Percentiles rank a stretch among this genome's conserved stretches.
Evolutionary conservation across 441 rosid genomes (phyloP).

Genomic region (Biscutella laevigata): DNA sequence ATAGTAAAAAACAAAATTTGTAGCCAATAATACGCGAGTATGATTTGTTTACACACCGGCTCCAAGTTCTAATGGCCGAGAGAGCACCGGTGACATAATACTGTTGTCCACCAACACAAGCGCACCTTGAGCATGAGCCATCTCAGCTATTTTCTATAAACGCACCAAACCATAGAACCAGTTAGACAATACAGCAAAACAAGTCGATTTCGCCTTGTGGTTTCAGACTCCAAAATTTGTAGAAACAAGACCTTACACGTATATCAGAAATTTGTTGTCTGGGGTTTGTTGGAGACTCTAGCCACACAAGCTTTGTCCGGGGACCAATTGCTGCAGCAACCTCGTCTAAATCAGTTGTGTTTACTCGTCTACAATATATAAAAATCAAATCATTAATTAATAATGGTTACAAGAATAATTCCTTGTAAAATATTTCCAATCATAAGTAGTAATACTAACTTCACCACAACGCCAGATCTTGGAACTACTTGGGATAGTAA

Average conservation of each 20-base stretch:
- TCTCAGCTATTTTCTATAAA: constrained; percentile 67
- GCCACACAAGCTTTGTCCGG: constrained; percentile 80
- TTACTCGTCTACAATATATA: constrained; percentile 54
- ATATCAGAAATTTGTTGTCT: constrained; percentile 81
- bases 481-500: constrained; percentile 75
- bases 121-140: constrained; percentile 76
- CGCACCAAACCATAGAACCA: not conserved
- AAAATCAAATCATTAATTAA: constrained; percentile 7
- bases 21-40: not conserved
- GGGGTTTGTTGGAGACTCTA: constrained; percentile 95
- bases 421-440: not conserved
- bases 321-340: constrained; percentile 78
- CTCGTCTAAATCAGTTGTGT: constrained; percentile 57
- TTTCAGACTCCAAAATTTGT: not conserved
- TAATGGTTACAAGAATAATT: constrained; percentile 11
- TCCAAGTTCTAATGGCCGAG: constrained; percentile 84
- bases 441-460: constrained; percentile 38
- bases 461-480: constrained; percentile 62
- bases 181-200: not conserved
- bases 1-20: not conserved
- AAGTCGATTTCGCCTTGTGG: not conserved
- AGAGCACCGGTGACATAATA: constrained; percentile 81
- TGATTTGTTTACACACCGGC: constrained; percentile 46
- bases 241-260: constrained; percentile 33
- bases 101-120: constrained; percentile 86